These are phyloP conservation scores for Puccinia polysora DNA, from an alignment of 1,284 basidiomycete species.

Conservation along the genomic window DNA sequence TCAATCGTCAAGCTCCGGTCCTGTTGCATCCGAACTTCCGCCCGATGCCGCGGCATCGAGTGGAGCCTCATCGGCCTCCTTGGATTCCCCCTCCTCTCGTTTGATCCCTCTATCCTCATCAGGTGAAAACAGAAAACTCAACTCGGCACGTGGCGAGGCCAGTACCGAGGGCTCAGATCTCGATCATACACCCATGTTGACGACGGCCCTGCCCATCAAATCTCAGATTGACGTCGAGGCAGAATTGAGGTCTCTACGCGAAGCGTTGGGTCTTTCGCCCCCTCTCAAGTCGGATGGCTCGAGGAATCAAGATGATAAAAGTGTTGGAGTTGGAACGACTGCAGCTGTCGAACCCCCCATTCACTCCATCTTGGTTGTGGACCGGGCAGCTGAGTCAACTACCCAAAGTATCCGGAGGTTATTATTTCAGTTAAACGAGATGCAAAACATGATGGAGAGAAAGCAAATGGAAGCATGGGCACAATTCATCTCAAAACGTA, in stretches of 20 bases:
- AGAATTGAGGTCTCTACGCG: slow-evolving; percentile 29
- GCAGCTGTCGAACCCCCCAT: not conserved
- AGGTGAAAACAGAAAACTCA: slow-evolving; percentile 14
- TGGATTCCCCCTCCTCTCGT: not conserved
- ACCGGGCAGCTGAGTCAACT: slow-evolving; percentile 49
- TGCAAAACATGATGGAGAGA: slow-evolving; percentile 77
- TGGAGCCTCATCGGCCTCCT: not conserved
- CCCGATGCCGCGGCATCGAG: not conserved
- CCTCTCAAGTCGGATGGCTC: not conserved
- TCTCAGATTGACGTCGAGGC: slow-evolving; percentile 40
- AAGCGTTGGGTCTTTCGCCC: slow-evolving; percentile 26
- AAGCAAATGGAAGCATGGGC: slow-evolving; percentile 79
- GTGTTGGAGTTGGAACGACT: not conserved
- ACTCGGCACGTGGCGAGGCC: slow-evolving; percentile 3
- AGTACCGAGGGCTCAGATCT: slow-evolving; percentile 12
- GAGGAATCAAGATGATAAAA: not conserved
- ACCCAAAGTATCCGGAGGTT: slow-evolving; percentile 70
- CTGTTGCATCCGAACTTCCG: not conserved
- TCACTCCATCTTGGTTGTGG: too few relatives aligned
- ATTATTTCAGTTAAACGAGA: slow-evolving; percentile 72
- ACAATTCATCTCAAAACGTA: slow-evolving; percentile 66
- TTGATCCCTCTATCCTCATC: not conserved
- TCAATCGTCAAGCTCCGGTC: too few relatives aligned
- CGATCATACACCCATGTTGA: slow-evolving; percentile 30
- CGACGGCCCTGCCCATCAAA: slow-evolving; percentile 42